phyloP scores from a whole-genome alignment of 2,329 filamentous ascomycete species.

The Xylariaceae sp. region DNA sequence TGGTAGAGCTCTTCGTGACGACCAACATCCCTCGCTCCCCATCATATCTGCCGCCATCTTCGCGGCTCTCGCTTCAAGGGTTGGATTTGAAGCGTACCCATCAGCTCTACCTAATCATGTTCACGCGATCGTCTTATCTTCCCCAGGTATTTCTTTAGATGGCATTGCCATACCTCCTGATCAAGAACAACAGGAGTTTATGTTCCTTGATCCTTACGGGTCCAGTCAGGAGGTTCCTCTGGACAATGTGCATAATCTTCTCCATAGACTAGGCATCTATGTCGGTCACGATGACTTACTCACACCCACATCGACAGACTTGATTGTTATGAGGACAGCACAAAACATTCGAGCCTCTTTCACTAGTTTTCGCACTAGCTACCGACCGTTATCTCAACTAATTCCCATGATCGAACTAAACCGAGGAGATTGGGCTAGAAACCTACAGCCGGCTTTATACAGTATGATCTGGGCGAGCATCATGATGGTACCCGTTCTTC shows the following conservation, averaged over 20 bases:
- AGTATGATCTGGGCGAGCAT: conserved; percentile 69
- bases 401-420: conserved; percentile 35
- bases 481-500: conserved; percentile 45
- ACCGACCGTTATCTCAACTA: conserved; percentile 36
- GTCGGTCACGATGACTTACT: conserved; percentile 50
- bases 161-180: conserved; percentile 36
- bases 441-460: conserved; percentile 60
- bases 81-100: conserved; percentile 73
- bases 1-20: conserved; percentile 70
- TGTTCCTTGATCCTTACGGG: conserved; percentile 83
- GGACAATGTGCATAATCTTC: conserved; percentile 53
- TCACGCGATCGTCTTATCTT: conserved; percentile 69
- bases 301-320: conserved; percentile 57
- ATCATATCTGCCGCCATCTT: conserved; percentile 85
- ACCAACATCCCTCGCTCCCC: conserved; percentile 74
- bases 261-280: conserved; percentile 49
- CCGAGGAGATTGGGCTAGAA: conserved; percentile 52
- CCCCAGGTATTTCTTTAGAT: conserved; percentile 58
- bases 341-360: conserved; percentile 77
- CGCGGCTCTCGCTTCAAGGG: conserved; percentile 68
- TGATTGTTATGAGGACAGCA: conserved; percentile 70
- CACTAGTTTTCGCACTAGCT: conserved; percentile 42
- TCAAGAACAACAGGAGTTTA: conserved; percentile 47
- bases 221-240: conserved; percentile 63
- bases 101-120: conserved; percentile 84